These are phyloP conservation scores for Hymenoscyphus repandus DNA, from an alignment of 2,329 filamentous ascomycete species.

Conservation along the genomic window DNA sequence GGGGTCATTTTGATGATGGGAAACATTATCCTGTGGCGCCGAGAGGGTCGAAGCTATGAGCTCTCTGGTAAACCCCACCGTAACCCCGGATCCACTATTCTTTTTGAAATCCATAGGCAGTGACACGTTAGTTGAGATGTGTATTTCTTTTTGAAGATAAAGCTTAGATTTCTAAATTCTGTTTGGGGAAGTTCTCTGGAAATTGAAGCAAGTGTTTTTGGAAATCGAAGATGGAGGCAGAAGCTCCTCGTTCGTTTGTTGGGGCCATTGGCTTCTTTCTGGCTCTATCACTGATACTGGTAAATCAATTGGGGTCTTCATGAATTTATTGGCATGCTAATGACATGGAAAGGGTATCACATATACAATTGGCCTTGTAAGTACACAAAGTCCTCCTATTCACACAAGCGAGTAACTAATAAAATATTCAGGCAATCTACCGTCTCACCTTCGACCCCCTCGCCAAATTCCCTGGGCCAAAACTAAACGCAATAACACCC, in stretches of 20 bases:
- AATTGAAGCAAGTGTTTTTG: neutral
- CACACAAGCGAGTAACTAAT: neutral
- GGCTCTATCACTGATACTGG: constrained; percentile 1
- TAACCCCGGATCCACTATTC: neutral
- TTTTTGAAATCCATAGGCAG: neutral
- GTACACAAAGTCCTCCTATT: neutral
- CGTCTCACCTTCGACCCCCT: constrained; percentile 27
- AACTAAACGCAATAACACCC: constrained; percentile 14
- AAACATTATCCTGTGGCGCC: constrained; percentile 6
- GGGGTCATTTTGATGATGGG: neutral
- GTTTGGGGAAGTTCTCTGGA: neutral
- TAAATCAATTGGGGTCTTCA: neutral
- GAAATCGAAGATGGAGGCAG: constrained; percentile 5
- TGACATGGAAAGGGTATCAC: neutral
- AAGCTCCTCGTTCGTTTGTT: constrained; percentile 3
- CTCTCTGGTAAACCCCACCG: no score
- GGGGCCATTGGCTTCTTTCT: constrained; percentile 10
- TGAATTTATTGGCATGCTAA: neutral
- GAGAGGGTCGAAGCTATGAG: neutral
- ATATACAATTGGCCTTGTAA: constrained; percentile 8
- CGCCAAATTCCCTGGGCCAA: constrained; percentile 32
- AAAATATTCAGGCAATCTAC: constrained; percentile 7
- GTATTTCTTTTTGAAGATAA: neutral
- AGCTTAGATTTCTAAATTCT: neutral
- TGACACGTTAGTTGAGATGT: neutral